Conservation (phyloP, 2,329 filamentous ascomycete species). For the Apiospora koreana region DNA sequence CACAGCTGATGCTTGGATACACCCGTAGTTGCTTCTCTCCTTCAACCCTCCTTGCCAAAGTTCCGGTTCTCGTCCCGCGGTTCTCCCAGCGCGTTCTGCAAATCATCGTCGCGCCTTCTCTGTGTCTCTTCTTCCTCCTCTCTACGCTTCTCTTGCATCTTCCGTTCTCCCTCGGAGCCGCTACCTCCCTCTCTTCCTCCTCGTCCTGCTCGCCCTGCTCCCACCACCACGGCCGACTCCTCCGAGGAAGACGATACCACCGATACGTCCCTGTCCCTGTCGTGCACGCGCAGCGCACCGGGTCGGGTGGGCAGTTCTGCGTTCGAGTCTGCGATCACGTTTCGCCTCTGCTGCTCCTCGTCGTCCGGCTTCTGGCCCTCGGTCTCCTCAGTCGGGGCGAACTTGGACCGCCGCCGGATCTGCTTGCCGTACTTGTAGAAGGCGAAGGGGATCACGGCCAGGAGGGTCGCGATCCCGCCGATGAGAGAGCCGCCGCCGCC, state of each 20-base stretch:
- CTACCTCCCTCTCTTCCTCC: background rate
- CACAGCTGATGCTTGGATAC: too few relatives aligned
- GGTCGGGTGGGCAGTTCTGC: background rate
- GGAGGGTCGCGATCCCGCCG: constrained; percentile 41
- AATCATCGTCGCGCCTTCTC: constrained; percentile 15
- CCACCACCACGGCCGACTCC: constrained; percentile 18
- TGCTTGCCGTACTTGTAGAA: constrained; percentile 54
- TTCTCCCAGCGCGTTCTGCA: constrained; percentile 18
- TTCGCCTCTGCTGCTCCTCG: constrained; percentile 21
- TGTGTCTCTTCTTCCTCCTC: background rate
- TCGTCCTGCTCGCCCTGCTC: constrained; percentile 1
- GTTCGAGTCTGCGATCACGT: background rate
- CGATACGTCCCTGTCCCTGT: background rate
- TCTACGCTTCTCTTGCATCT: background rate
- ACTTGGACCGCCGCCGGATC: constrained; percentile 42
- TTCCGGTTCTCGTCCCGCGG: constrained; percentile 18
- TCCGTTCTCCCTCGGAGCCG: background rate
- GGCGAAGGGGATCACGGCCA: constrained; percentile 58
- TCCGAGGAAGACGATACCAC: constrained; percentile 10
- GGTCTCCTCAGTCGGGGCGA: constrained; percentile 30
- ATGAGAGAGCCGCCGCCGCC: constrained; percentile 58
- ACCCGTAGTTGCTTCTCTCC: background rate
- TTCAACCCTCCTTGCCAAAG: constrained; percentile 12
- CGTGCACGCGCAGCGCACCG: background rate
- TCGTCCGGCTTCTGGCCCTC: constrained; percentile 17